Evolutionary conservation across 768 basidiomycete genomes (phyloP).

Genomic region (Hemileccinum rubropunctum): DNA sequence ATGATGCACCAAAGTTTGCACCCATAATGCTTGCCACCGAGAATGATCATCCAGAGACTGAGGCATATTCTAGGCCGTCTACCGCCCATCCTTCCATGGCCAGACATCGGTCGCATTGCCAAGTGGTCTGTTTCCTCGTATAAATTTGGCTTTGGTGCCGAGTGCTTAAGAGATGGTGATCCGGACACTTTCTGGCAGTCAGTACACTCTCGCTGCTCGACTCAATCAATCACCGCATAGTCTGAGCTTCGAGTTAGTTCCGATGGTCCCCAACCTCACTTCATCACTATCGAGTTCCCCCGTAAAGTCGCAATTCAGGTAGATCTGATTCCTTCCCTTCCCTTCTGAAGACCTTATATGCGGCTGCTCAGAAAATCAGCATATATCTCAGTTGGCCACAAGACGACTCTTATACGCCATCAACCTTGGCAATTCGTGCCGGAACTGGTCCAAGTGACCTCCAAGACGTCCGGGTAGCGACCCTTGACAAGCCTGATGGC

Average conservation of each 20-base stretch:
- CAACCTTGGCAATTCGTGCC: conserved; percentile 84
- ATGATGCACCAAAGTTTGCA: conserved; percentile 37
- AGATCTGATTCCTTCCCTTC: background rate
- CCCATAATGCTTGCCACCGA: background rate
- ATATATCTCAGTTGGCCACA: conserved; percentile 75
- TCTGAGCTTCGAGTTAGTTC: conserved; percentile 44
- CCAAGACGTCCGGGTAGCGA: conserved; percentile 85
- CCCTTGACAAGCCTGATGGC: conserved; percentile 88
- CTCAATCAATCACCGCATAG: background rate
- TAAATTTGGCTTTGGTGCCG: conserved; percentile 95
- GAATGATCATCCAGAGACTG: background rate
- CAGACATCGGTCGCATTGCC: conserved; percentile 83
- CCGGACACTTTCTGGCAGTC: conserved; percentile 98
- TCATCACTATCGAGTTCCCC: conserved; percentile 91
- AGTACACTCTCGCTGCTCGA: conserved; percentile 31
- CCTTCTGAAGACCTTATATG: background rate
- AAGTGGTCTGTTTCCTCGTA: conserved; percentile 96
- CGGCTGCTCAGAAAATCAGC: conserved; percentile 68
- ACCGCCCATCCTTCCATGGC: conserved; percentile 62
- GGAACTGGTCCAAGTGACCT: conserved; percentile 91
- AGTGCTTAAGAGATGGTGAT: conserved; percentile 85
- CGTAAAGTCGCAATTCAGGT: conserved; percentile 88
- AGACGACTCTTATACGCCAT: conserved; percentile 98
- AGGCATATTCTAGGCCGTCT: conserved; percentile 28
- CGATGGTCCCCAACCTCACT: conserved; percentile 97